These are phyloP conservation scores for Euphorbia celastroides DNA, from an alignment of 441 rosid genomes.

Conservation along the genomic window DNA sequence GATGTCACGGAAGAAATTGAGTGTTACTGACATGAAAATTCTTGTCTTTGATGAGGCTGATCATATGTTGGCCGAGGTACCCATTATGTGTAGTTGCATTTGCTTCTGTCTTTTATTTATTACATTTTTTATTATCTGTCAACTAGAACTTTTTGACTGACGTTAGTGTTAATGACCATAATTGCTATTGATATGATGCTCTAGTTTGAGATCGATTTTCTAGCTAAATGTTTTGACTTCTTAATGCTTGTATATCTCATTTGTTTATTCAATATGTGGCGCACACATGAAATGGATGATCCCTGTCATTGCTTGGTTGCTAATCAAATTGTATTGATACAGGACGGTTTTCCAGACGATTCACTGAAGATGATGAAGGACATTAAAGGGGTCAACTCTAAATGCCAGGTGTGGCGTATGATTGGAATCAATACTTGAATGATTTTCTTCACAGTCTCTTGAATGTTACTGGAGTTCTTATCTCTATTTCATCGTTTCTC, in stretches of 20 bases:
- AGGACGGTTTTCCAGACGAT: slow-evolving; percentile 94
- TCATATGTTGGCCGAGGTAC: slow-evolving; percentile 55
- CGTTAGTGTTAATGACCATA: not conserved
- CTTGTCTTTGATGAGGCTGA: not conserved
- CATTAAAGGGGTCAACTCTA: slow-evolving; percentile 43
- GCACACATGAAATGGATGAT: too few relatives aligned
- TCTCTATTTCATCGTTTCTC: slow-evolving; percentile 21
- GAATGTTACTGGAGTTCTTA: slow-evolving; percentile 1
- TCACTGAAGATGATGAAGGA: slow-evolving; percentile 85
- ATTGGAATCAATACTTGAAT: not conserved
- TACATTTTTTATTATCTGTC: not conserved
- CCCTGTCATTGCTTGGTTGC: slow-evolving; percentile 1
- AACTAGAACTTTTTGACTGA: too few relatives aligned
- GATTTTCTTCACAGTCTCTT: not conserved
- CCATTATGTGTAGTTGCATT: not conserved
- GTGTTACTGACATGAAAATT: not conserved
- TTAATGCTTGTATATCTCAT: too few relatives aligned
- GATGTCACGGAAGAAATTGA: not conserved
- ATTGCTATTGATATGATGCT: not conserved
- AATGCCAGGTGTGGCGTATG: slow-evolving; percentile 61
- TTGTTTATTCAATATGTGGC: too few relatives aligned
- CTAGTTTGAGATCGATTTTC: too few relatives aligned
- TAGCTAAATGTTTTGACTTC: too few relatives aligned
- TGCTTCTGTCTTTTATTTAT: not conserved
- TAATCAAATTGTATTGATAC: slow-evolving; percentile 24